Evolutionary conservation across 2,329 filamentous ascomycete genomes (phyloP).

Genomic region (Lithohypha guttulata): DNA sequence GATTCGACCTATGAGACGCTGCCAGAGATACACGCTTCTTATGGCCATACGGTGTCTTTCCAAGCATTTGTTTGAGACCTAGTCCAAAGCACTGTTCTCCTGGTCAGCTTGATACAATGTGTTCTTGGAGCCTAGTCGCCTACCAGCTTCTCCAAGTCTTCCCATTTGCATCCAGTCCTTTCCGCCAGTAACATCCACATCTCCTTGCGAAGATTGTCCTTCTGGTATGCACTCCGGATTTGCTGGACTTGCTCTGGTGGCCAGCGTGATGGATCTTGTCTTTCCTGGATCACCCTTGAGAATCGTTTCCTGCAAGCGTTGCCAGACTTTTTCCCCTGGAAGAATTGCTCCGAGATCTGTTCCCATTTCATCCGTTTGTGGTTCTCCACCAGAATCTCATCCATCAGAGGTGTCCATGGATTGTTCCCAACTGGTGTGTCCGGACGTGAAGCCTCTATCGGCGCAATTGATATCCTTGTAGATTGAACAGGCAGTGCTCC

Average conservation of each 20-base stretch:
- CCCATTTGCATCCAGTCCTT: constrained; percentile 46
- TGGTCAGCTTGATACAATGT: constrained; percentile 1
- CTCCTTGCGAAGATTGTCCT: constrained; percentile 53
- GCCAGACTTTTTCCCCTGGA: constrained; percentile 57
- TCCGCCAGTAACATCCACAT: constrained; percentile 69
- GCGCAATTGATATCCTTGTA: constrained; percentile 7
- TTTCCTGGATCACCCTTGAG: constrained; percentile 67
- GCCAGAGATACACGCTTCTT: constrained; percentile 12
- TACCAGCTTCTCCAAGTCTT: constrained; percentile 73
- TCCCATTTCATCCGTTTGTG: constrained; percentile 71
- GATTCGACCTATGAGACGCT: constrained; percentile 13
- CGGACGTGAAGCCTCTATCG: constrained; percentile 3
- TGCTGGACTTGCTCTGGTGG: constrained; percentile 63
- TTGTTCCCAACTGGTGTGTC: constrained; percentile 38
- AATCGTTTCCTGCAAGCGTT: constrained; percentile 87
- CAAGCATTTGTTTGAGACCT: constrained; percentile 62
- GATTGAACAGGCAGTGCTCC: constrained; percentile 13
- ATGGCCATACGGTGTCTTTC: constrained; percentile 12
- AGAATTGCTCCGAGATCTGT: constrained; percentile 65
- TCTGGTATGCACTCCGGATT: constrained; percentile 69
- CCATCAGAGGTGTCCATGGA: constrained; percentile 64
- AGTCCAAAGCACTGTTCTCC: constrained; percentile 63
- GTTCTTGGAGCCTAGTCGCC: too few relatives aligned
- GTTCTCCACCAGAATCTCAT: constrained; percentile 60
- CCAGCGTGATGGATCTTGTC: constrained; percentile 59